Base-by-base conservation (phyloP, 352 stramenopile genomes). In the Globisporangium megalacanthum region DNA sequence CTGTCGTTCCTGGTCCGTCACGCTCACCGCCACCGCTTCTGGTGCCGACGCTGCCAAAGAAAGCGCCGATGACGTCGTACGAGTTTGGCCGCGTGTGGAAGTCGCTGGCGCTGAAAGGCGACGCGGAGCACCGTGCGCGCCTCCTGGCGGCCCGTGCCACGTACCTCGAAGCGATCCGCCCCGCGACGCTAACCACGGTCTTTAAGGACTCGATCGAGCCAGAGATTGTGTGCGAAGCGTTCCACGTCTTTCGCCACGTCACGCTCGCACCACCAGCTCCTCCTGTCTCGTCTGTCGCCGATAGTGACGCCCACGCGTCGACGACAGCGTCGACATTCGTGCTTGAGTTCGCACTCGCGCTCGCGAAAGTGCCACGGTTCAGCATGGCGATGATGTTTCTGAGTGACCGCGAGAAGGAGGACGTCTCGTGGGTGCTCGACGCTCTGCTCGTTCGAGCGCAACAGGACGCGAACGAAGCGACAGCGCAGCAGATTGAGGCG, bases 71-170 rank as follows among this genome's bases (percentile, higher is more conserved):
- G 35, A 89, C 81, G 25, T 84, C 83, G 22, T 95, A 93, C 59
- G 85, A 92, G 62, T 93, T 95, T 51, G 50, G 54, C 37, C 79
- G 82, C 5, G 77, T 94, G 31, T 95, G 86, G 86, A 89, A 89
- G 47, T 78, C 71, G 13, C 64, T 95, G 20, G 69, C 53, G 25
- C 61, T 73, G 7, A 79, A 75, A 49, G 75, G 73, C n/a, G 63
- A 77, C 48, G 35, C 44, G 1, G 68, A 69, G 4, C 63, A 69
- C 10, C 61, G 54, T 8, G 41, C 41, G 11, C 63, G 69, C 20
- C 54, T 84, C 48, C 59, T 79, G 2, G 45, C 58, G 0, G 44
- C 89, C n/a, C 76, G 83, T 0, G 69, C 61, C 2, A 55, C 66
- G 2, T 92, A 92, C 50, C 60, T 93, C 36, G 67, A 61, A 13